phyloP scores from a whole-genome alignment of 2,329 filamentous ascomycete species.

The Ophiostoma sp. region DNA sequence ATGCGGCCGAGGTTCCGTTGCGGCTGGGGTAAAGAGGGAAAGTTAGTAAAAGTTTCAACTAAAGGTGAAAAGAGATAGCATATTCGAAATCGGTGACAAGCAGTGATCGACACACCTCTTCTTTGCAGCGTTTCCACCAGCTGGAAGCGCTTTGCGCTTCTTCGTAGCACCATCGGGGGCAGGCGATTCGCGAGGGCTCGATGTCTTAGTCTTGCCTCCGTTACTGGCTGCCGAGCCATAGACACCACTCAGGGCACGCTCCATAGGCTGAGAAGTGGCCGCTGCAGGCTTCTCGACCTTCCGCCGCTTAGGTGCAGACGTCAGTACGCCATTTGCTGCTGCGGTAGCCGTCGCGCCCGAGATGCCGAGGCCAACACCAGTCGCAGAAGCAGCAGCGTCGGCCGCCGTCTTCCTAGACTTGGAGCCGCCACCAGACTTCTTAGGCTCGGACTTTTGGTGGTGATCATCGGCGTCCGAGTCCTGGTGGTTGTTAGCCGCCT shows the following conservation, averaged over 20 bases:
- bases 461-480: slow-evolving; percentile 81
- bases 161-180: slow-evolving; percentile 66
- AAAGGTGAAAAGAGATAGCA: slow-evolving; percentile 40
- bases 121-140: slow-evolving; percentile 69
- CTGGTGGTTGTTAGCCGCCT: slow-evolving; percentile 37
- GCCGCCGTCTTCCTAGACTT: slow-evolving; percentile 59
- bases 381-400: slow-evolving; percentile 31
- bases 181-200: slow-evolving; percentile 69
- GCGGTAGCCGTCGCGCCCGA: slow-evolving; percentile 51
- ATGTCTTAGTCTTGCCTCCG: slow-evolving; percentile 57
- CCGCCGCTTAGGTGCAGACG: slow-evolving; percentile 67
- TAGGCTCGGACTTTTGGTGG: slow-evolving; percentile 54
- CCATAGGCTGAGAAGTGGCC: slow-evolving; percentile 53
- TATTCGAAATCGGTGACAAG: neutral
- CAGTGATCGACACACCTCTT: slow-evolving; percentile 61
- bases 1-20: slow-evolving; percentile 60
- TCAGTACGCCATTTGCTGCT: slow-evolving; percentile 46
- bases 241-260: slow-evolving; percentile 66
- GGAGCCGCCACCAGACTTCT: slow-evolving; percentile 61
- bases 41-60: neutral
- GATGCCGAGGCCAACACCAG: slow-evolving; percentile 63
- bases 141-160: slow-evolving; percentile 65
- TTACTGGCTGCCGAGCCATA: slow-evolving; percentile 44
- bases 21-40: slow-evolving; percentile 31
- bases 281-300: slow-evolving; percentile 71